These are phyloP conservation scores for Beauveria bassiana DNA, from an alignment of 2,329 filamentous ascomycete genomes.

Conservation along the genomic window DNA sequence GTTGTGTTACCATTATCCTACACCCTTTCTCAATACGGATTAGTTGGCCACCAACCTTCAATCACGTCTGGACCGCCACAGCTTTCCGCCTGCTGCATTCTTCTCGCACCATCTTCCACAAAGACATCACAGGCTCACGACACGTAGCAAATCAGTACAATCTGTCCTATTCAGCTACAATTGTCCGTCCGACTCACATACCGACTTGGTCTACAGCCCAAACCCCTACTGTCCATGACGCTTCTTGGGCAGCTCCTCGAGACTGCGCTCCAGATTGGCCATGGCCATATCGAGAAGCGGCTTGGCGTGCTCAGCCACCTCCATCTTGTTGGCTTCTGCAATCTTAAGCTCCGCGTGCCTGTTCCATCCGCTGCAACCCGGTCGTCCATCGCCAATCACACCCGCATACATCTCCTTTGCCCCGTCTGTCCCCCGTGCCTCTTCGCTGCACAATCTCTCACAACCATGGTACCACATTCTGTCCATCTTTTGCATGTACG, in stretches of 20 bases:
- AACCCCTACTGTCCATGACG: background rate
- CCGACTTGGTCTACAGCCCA: background rate
- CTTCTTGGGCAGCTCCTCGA: background rate
- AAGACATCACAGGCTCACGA: too few species aligned
- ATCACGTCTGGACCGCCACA: too few species aligned
- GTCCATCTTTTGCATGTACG: constrained; percentile 6
- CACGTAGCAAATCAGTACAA: background rate
- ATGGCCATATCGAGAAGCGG: constrained; percentile 37
- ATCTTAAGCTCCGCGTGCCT: constrained; percentile 25
- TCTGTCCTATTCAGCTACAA: background rate
- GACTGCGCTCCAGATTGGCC: constrained; percentile 14
- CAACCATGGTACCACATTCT: constrained; percentile 32
- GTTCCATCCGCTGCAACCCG: constrained; percentile 17
- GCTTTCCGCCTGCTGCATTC: too few species aligned
- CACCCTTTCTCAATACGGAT: too few species aligned
- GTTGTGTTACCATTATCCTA: too few species aligned
- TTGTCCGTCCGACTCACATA: background rate
- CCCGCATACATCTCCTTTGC: constrained; percentile 26
- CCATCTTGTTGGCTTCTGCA: constrained; percentile 30
- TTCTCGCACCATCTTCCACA: too few species aligned
- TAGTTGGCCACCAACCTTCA: too few species aligned
- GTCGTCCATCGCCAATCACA: constrained; percentile 30
- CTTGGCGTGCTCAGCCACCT: constrained; percentile 29
- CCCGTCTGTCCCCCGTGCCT: constrained; percentile 24
- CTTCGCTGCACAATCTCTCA: constrained; percentile 26